phyloP scores from a whole-genome alignment of 345 rosid species.

The thale cress (Arabidopsis thaliana) region DNA sequence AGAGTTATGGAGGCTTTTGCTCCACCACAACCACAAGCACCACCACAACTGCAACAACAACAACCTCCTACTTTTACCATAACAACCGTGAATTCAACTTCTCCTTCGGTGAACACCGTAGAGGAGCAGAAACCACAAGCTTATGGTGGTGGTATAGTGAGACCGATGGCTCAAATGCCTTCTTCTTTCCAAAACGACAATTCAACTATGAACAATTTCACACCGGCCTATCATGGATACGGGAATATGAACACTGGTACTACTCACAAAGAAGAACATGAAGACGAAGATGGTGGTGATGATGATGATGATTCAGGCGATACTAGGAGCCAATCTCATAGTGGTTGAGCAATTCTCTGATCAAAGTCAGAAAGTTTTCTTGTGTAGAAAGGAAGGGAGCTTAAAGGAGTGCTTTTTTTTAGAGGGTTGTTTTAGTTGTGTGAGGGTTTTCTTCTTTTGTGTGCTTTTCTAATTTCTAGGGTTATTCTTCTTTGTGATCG shows the following conservation, averaged over 20 bases:
- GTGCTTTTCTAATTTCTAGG: conserved; percentile 28
- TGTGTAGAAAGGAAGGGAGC: conserved; percentile 37
- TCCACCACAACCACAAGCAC: conserved; percentile 4
- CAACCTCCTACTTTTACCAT: conserved; percentile 49
- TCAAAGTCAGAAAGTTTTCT: conserved; percentile 21
- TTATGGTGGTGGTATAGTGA: conserved; percentile 44
- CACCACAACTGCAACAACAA: conserved; percentile 23
- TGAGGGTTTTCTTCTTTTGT: neutral
- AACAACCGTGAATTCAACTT: conserved; percentile 38
- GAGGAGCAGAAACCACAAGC: conserved; percentile 43
- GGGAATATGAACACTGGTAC: conserved; percentile 44
- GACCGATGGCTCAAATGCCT: conserved; percentile 53
- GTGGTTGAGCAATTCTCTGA: conserved; percentile 38
- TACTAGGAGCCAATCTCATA: conserved; percentile 53
- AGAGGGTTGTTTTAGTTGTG: conserved; percentile 36
- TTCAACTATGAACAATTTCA: conserved; percentile 46
- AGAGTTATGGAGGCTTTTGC: conserved; percentile 50
- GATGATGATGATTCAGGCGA: conserved; percentile 60
- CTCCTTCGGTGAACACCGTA: conserved; percentile 46
- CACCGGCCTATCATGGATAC: conserved; percentile 44
- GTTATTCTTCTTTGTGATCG: conserved; percentile 19
- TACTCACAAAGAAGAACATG: conserved; percentile 34
- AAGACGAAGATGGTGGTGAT: conserved; percentile 48
- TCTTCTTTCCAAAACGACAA: conserved; percentile 49
- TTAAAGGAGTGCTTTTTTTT: conserved; percentile 22